Conservation (phyloP, 2,329 filamentous ascomycete genomes). For the Cladophialophora carrionii region DNA sequence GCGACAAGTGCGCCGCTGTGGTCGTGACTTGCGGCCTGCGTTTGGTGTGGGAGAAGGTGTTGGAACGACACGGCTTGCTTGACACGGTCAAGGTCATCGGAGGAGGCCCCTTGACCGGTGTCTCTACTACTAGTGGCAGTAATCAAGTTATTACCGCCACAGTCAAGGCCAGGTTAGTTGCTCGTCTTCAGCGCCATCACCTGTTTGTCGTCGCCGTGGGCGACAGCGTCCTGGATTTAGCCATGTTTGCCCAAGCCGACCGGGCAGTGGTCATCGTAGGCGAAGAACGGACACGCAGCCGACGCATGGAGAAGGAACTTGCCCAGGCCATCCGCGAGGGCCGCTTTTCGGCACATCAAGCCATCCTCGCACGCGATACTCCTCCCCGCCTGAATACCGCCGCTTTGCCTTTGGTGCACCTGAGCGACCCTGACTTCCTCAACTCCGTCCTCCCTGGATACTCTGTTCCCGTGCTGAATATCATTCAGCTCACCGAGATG, state of each 20-base stretch:
- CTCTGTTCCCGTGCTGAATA: background rate
- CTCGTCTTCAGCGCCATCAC: background rate
- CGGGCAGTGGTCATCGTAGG: conserved; percentile 2
- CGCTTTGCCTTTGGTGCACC: background rate
- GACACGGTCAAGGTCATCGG: conserved; percentile 3
- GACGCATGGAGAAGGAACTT: conserved; percentile 5
- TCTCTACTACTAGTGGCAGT: too few species aligned
- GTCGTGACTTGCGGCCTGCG: conserved; percentile 6
- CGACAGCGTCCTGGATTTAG: background rate
- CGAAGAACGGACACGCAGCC: background rate
- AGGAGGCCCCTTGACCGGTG: background rate
- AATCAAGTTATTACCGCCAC: background rate
- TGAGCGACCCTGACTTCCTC: too few species aligned
- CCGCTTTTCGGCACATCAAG: background rate
- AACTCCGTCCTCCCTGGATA: too few species aligned
- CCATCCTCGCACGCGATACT: background rate
- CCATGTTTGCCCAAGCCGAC: conserved; percentile 5
- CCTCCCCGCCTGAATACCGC: background rate
- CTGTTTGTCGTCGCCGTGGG: background rate
- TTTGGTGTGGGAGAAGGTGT: background rate
- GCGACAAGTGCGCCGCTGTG: background rate
- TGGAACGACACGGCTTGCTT: background rate
- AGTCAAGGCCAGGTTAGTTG: conserved; percentile 6
- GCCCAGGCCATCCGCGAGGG: background rate
- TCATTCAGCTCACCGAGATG: background rate